Evolutionary conservation across 2,329 filamentous ascomycete species (phyloP).

Genomic region (Aspergillus brasiliensis): DNA sequence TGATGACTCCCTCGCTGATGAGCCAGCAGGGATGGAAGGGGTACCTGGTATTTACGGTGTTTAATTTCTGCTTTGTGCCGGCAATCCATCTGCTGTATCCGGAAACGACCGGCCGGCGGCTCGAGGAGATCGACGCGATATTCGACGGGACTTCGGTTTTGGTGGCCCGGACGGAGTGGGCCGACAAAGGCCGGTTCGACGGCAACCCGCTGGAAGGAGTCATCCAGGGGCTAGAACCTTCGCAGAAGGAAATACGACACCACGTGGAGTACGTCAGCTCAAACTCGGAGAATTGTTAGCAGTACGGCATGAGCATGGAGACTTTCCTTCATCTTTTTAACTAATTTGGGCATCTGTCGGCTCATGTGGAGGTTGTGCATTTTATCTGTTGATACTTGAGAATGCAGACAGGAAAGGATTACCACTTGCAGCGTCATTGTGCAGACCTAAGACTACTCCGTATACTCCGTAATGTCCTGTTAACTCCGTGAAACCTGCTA

Average conservation of each 20-base stretch:
- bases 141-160: conserved; percentile 5
- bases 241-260: neutral
- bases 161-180: neutral
- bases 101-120: conserved; percentile 32
- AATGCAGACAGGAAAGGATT: neutral
- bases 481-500: too few relatives aligned
- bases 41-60: conserved; percentile 52
- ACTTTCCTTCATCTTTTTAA: too few relatives aligned
- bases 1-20: conserved; percentile 20
- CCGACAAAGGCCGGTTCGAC: neutral
- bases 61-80: conserved; percentile 25
- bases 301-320: too few relatives aligned
- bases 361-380: neutral
- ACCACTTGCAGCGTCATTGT: neutral
- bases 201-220: neutral
- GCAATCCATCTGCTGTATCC: conserved; percentile 26
- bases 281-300: neutral
- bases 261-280: neutral
- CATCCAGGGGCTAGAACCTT: neutral
- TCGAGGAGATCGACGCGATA: conserved; percentile 40
- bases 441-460: too few relatives aligned
- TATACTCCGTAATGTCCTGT: too few relatives aligned
- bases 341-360: neutral
- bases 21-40: conserved; percentile 54
- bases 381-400: neutral